Percentiles rank a stretch among this genome's conserved stretches.
Conservation (phyloP, 2,329 filamentous ascomycete species). For the Colletotrichum karsti region DNA sequence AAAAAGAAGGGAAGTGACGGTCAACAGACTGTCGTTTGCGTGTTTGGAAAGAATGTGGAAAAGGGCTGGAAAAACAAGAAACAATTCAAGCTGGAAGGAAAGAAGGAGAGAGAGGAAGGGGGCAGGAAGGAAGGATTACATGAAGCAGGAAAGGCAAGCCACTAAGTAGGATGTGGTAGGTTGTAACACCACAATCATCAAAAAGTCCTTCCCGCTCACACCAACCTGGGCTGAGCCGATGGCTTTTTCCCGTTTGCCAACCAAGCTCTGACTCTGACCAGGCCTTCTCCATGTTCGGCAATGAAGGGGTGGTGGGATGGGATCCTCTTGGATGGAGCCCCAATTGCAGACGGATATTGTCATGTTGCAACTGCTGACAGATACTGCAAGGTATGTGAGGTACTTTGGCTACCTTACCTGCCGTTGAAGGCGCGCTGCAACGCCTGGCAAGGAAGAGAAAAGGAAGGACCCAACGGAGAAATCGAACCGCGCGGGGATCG, state of each 20-base stretch:
- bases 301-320: not conserved
- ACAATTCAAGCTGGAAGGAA: slow-evolving; percentile 22
- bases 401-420: too few relatives aligned
- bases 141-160: slow-evolving; percentile 13
- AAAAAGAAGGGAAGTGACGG: slow-evolving; percentile 28
- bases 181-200: slow-evolving; percentile 8
- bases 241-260: not conserved
- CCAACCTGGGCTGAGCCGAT: not conserved
- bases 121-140: not conserved
- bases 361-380: not conserved
- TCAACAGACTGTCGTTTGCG: slow-evolving; percentile 18
- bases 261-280: not conserved
- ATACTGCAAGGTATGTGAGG: too few relatives aligned
- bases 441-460: not conserved
- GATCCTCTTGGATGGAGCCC: not conserved
- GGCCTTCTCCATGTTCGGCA: slow-evolving; percentile 22
- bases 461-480: not conserved
- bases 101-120: not conserved
- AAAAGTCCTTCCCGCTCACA: slow-evolving; percentile 1
- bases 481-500: not conserved
- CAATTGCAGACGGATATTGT: not conserved
- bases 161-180: slow-evolving; percentile 19
- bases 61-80: slow-evolving; percentile 13
- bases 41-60: slow-evolving; percentile 27
- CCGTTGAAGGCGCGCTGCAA: not conserved